These are phyloP conservation scores for Bipolaris gigantea DNA, from an alignment of 2,329 filamentous ascomycete species.

Conservation along the genomic window DNA sequence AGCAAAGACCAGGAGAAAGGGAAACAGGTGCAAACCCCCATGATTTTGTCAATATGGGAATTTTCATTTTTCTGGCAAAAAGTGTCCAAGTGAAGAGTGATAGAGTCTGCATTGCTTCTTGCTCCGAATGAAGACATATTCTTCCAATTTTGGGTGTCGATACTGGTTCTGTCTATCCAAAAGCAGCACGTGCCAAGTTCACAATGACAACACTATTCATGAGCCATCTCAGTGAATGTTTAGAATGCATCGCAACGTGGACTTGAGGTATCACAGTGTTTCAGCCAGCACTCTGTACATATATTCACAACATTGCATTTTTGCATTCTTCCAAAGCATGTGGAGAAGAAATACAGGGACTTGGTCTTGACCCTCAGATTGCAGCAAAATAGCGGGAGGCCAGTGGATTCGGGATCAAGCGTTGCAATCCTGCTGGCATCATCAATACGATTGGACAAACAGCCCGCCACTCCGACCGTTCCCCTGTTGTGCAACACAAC, in stretches of 20 bases:
- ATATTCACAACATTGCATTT: no score
- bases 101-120: not conserved
- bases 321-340: not conserved
- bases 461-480: slow-evolving; percentile 7
- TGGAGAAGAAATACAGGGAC: not conserved
- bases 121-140: not conserved
- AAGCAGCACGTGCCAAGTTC: not conserved
- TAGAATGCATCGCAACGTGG: not conserved
- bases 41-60: not conserved
- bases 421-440: not conserved
- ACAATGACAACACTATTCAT: not conserved
- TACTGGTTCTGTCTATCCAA: not conserved
- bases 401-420: slow-evolving; percentile 1
- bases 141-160: not conserved
- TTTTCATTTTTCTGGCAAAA: not conserved
- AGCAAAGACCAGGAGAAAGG: not conserved
- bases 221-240: not conserved
- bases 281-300: not conserved
- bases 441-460: slow-evolving; percentile 2
- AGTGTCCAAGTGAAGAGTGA: not conserved
- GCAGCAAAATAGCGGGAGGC: slow-evolving; percentile 1
- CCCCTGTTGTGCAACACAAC: slow-evolving; percentile 1
- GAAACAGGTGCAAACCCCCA: not conserved
- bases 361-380: not conserved
- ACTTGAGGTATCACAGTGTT: not conserved